These are phyloP conservation scores for Pseudonectria buxi DNA, from an alignment of 2,329 filamentous ascomycete genomes.

Conservation along the genomic window DNA sequence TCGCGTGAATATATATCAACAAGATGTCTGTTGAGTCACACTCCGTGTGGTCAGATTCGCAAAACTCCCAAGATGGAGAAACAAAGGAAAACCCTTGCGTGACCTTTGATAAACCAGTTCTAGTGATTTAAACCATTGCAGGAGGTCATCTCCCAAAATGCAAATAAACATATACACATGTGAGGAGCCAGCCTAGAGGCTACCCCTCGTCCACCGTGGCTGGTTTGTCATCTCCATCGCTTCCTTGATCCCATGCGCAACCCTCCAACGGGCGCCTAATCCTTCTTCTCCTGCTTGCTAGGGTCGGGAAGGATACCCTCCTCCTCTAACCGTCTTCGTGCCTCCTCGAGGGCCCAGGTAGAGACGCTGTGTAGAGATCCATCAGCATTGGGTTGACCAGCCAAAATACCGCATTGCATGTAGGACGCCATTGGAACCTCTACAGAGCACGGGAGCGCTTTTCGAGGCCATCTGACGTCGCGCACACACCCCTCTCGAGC, in stretches of 20 bases:
- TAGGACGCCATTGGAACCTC: constrained; percentile 5
- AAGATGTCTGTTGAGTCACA: background rate
- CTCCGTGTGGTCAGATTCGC: constrained; percentile 5
- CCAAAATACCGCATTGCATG: constrained; percentile 20
- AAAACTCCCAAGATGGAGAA: background rate
- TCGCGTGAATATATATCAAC: too few species aligned
- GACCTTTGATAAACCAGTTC: constrained; percentile 13
- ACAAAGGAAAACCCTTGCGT: background rate
- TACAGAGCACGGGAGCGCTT: constrained; percentile 1
- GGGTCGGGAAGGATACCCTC: constrained; percentile 90
- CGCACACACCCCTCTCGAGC: background rate
- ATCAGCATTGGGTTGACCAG: constrained; percentile 20
- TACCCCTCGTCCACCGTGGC: constrained; percentile 7
- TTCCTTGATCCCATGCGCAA: constrained; percentile 4
- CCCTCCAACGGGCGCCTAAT: constrained; percentile 19
- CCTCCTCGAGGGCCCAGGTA: constrained; percentile 98
- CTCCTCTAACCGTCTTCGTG: constrained; percentile 85
- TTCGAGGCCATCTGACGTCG: background rate
- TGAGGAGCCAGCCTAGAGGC: constrained; percentile 11
- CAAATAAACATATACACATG: constrained; percentile 28
- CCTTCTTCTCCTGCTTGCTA: constrained; percentile 50
- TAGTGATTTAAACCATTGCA: constrained; percentile 26
- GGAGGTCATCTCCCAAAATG: constrained; percentile 24
- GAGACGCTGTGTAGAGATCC: constrained; percentile 65
- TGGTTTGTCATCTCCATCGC: constrained; percentile 4